Conservation (phyloP, 1,284 basidiomycete species). For the Farysia itapuensis region DNA sequence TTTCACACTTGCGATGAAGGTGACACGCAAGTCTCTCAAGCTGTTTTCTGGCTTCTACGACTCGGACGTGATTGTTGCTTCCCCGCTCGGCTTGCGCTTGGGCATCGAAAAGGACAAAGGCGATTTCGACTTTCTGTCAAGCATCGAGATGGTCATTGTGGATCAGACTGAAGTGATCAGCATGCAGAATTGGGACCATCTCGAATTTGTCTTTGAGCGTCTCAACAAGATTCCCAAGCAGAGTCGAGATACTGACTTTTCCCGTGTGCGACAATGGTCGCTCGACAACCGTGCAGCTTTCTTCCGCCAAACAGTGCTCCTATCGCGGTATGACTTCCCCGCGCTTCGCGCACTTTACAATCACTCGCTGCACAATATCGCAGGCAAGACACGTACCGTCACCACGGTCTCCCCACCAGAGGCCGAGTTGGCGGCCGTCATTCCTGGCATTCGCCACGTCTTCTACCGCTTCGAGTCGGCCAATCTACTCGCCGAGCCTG, state of each 20-base stretch:
- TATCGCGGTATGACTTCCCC: constrained; percentile 87
- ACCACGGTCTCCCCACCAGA: constrained; percentile 1
- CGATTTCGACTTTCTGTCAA: constrained; percentile 84
- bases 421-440: constrained; percentile 23
- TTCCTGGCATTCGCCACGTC: constrained; percentile 63
- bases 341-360: constrained; percentile 82
- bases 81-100: constrained; percentile 86
- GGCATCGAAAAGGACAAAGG: constrained; percentile 83
- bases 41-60: constrained; percentile 86
- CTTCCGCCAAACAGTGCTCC: constrained; percentile 82
- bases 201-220: constrained; percentile 82
- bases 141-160: constrained; percentile 87
- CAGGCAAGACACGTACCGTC: constrained; percentile 69
- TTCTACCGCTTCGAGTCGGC: constrained; percentile 75
- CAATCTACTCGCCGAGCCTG: constrained; percentile 77
- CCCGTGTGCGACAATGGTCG: constrained; percentile 95
- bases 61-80: constrained; percentile 88
- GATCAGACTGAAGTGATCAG: constrained; percentile 90
- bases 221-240: constrained; percentile 88
- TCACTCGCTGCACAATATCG: constrained; percentile 73
- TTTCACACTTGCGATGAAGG: constrained; percentile 86
- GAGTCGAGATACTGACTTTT: constrained; percentile 91
- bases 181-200: constrained; percentile 99
- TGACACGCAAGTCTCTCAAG: constrained; percentile 85
- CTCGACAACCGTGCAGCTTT: constrained; percentile 78